Conservation (phyloP, 495 filamentous ascomycete species). For the Xylaria bambusicola region DNA sequence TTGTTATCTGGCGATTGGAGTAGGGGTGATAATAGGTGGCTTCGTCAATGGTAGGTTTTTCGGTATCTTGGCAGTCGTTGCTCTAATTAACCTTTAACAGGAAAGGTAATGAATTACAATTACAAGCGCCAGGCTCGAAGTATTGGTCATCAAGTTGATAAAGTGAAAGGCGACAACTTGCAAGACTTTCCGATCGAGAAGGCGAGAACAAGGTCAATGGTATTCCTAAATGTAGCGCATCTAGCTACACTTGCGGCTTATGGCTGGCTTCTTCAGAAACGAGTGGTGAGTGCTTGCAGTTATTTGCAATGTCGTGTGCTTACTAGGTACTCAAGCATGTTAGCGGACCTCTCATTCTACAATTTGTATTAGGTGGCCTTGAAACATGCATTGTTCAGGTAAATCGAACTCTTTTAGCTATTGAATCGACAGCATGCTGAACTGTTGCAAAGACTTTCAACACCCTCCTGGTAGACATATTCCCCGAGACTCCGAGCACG, state of each 20-base stretch:
- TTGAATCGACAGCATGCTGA: background rate
- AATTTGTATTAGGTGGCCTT: background rate
- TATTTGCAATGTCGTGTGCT: background rate
- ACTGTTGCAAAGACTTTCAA: background rate
- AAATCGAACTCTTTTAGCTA: background rate
- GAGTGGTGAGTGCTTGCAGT: background rate
- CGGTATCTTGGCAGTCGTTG: no score
- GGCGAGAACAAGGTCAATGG: background rate
- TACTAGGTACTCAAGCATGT: background rate
- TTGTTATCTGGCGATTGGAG: background rate
- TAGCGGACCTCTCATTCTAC: background rate
- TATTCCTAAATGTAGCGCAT: background rate
- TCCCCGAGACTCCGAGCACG: background rate
- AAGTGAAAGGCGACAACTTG: background rate
- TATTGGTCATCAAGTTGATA: background rate
- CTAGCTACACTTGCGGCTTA: slow-evolving; percentile 1
- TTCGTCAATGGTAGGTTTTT: background rate
- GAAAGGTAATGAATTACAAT: background rate
- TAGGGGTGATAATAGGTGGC: background rate
- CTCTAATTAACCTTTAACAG: background rate
- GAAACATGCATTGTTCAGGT: background rate
- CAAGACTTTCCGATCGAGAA: background rate
- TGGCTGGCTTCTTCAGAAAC: background rate
- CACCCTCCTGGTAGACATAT: slow-evolving; percentile 1
- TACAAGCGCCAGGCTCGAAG: background rate